Conservation (phyloP, 306 rosid genomes). For the Delonix regia region DNA sequence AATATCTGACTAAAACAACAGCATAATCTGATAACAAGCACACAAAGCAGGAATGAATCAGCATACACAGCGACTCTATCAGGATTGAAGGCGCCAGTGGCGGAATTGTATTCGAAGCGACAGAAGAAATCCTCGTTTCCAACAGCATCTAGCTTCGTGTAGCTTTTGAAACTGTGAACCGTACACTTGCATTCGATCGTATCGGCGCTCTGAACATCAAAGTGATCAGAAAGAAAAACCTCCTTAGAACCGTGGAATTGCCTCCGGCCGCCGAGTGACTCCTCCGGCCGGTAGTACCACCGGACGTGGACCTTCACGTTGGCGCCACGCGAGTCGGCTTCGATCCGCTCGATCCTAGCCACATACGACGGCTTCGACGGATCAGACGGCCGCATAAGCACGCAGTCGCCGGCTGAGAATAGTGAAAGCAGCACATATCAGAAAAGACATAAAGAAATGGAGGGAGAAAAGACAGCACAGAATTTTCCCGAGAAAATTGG, state of each 20-base stretch:
- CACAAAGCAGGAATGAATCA: neutral
- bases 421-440: neutral
- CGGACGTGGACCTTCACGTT: slow-evolving; percentile 85
- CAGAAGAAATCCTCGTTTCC: slow-evolving; percentile 98
- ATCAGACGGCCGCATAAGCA: slow-evolving; percentile 92
- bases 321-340: slow-evolving; percentile 84
- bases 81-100: slow-evolving; percentile 92
- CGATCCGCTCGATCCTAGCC: slow-evolving; percentile 93
- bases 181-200: slow-evolving; percentile 89
- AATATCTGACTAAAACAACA: neutral
- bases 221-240: slow-evolving; percentile 93
- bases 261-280: slow-evolving; percentile 95
- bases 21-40: neutral
- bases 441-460: neutral
- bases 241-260: slow-evolving; percentile 98
- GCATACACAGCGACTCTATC: slow-evolving; percentile 96
- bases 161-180: slow-evolving; percentile 86
- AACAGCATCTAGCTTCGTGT: slow-evolving; percentile 93
- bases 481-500: neutral
- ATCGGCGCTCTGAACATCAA: slow-evolving; percentile 89
- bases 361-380: slow-evolving; percentile 82
- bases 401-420: slow-evolving; percentile 82
- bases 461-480: neutral
- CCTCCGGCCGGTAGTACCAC: slow-evolving; percentile 99
- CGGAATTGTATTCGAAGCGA: slow-evolving; percentile 92